Conservation (phyloP, 345 rosid genomes). For the Xanthoceras sorbifolium region DNA sequence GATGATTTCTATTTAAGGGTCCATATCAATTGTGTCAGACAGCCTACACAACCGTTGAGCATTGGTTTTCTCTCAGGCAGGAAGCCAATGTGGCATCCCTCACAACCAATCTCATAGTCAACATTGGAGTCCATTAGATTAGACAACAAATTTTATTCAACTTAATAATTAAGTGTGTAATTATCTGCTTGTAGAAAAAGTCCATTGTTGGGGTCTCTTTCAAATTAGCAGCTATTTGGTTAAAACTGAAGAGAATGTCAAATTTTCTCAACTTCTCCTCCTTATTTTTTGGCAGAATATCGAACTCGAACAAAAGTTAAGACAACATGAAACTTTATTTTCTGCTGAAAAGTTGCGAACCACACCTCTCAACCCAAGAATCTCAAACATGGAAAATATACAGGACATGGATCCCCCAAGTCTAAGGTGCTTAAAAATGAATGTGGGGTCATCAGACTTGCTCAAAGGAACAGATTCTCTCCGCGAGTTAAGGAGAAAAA, state of each 20-base stretch:
- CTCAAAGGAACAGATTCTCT: conserved; percentile 44
- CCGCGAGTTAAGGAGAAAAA: conserved; percentile 37
- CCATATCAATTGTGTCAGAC: too few species aligned
- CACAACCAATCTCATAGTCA: not conserved
- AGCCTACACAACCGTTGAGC: not conserved
- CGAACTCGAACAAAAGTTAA: conserved; percentile 34
- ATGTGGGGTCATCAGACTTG: conserved; percentile 27
- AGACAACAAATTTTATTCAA: not conserved
- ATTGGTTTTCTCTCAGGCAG: too few species aligned
- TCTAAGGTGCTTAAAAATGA: conserved; percentile 25
- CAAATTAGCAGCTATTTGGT: not conserved
- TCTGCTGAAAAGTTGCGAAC: conserved; percentile 21
- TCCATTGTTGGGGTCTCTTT: too few species aligned
- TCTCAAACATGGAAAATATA: conserved; percentile 22
- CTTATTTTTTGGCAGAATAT: conserved; percentile 26
- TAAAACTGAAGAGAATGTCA: not conserved
- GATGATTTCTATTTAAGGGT: not conserved
- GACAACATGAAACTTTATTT: conserved; percentile 5
- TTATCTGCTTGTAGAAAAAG: not conserved
- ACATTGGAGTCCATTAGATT: not conserved
- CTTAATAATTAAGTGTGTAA: too few species aligned
- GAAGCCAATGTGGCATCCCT: too few species aligned
- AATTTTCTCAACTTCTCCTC: not conserved
- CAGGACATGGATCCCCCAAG: conserved; percentile 21
- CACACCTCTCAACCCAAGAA: conserved; percentile 24